Base-by-base conservation (phyloP, 805 yeast genomes). In the Scheffersomyces amazonensis region DNA sequence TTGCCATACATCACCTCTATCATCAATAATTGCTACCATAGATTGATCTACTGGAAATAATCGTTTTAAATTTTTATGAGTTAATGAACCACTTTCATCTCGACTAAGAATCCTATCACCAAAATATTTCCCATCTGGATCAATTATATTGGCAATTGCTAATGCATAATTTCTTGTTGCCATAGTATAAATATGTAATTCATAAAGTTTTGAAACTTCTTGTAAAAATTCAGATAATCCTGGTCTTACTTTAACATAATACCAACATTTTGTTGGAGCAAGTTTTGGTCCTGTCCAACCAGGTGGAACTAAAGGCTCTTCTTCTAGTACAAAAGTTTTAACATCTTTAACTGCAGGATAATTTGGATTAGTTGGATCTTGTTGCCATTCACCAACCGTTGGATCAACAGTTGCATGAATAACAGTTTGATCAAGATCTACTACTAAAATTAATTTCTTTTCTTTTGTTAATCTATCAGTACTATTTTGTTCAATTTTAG, bases 381-480 rank as follows among this genome's bases (percentile, higher is more conserved):
- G 73, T 73, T 86, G 89, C 99, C 99, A 93, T 54, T 87, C 96
- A 1, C 93, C 93, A 21, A 93, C 95, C 0, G 96, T 89, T 0
- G 97, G 97, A 58, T 93, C 99, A 13, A 91, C 97, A 4, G 97
- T 91, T 30, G 97, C 96, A 55, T 93, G 99, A 22, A 93, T 91
- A 4, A 93, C 95, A 0, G 99, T 93, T 60, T 93, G 99, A 65
- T 93, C 99, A 46, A 93, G 72, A 69, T 93, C 99, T 4, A 93
- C 99, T 20, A 93, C 98, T 40, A 93, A 70, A 21, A 93, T 89
- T 44, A 93, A 69, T 58, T 87, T 87, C 42, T 74, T 68, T 37
- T 79, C 85, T 12, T 69, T 58, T 5, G 80, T 61, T 33, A 93
- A 69, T 41, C 83, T 69, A 40, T 70, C 66, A 4, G 87, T 78